phyloP scores from a whole-genome alignment of 306 rosid species.

The Alnus rubra region DNA sequence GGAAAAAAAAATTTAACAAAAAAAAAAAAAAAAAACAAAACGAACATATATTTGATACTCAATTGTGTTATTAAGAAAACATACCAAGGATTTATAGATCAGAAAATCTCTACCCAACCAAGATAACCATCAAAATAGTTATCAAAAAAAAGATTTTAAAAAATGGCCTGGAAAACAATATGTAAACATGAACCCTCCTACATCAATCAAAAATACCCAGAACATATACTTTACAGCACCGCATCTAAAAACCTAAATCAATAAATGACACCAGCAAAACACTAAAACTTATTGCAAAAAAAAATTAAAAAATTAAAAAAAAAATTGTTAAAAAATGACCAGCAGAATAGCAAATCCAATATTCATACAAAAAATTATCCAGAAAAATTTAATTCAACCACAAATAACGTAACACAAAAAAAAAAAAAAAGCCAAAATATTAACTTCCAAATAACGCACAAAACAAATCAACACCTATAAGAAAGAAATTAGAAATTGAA shows the following conservation, averaged over 20 bases:
- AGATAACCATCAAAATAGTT: neutral
- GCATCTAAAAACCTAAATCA: neutral
- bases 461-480: neutral
- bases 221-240: neutral
- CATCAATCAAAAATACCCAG: neutral
- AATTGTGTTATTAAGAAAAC: neutral
- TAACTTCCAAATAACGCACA: neutral
- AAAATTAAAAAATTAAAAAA: neutral
- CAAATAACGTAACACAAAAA: neutral
- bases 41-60: neutral
- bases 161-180: neutral
- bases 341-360: slow-evolving; percentile 9
- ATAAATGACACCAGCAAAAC: too few relatives aligned
- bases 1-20: neutral
- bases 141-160: neutral
- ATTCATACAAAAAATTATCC: neutral
- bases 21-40: neutral
- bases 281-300: neutral
- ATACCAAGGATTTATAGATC: neutral
- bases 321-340: neutral
- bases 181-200: neutral
- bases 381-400: neutral
- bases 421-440: neutral
- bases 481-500: neutral
- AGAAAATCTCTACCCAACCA: neutral